Evolutionary conservation across 768 basidiomycete species (phyloP).

Genomic region (Hericium rajendrae): DNA sequence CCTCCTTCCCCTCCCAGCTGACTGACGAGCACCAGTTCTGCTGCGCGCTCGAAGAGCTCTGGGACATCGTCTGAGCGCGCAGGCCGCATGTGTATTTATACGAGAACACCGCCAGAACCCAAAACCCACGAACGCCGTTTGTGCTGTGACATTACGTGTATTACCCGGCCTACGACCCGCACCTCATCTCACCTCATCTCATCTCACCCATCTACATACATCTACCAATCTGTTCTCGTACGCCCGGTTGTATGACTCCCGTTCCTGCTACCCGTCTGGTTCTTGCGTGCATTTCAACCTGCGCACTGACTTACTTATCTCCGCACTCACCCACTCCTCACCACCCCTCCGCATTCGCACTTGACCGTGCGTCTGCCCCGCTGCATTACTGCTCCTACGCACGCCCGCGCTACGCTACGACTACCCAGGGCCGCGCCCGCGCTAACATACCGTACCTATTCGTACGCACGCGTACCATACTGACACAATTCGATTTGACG

Average conservation of each 20-base stretch:
- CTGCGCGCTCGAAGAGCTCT: slow-evolving; percentile 87
- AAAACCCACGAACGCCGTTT: not conserved
- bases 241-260: not conserved
- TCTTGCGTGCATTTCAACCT: slow-evolving; percentile 21
- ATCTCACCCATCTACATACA: not conserved
- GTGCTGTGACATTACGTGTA: not conserved
- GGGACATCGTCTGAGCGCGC: slow-evolving; percentile 70
- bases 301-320: slow-evolving; percentile 15
- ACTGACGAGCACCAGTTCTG: slow-evolving; percentile 52
- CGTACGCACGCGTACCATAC: not conserved
- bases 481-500: not conserved
- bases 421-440: not conserved
- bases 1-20: not conserved
- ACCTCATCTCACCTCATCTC: not conserved
- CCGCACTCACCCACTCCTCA: slow-evolving; percentile 2
- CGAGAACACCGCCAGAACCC: not conserved
- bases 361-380: no score
- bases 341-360: no score
- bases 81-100: not conserved
- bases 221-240: not conserved
- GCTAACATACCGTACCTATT: not conserved
- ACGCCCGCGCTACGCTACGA: not conserved
- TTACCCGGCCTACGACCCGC: not conserved
- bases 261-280: slow-evolving; percentile 3
- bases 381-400: not conserved